These are phyloP conservation scores for Crinitomyces ghanaensis DNA, from an alignment of 805 yeast genomes.

Conservation along the genomic window DNA sequence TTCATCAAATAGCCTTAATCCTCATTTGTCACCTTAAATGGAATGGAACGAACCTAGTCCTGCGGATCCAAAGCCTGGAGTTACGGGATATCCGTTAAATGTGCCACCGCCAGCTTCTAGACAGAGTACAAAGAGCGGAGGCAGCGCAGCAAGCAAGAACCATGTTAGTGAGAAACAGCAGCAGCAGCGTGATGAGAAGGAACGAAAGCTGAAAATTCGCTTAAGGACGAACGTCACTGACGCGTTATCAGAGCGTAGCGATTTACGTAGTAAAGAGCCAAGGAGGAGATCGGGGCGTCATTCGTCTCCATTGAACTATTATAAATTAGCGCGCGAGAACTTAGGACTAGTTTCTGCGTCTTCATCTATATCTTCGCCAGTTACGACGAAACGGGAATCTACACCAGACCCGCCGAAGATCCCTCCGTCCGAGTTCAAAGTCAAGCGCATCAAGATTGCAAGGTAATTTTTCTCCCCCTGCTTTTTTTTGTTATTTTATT, in stretches of 20 bases:
- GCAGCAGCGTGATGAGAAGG: too few species aligned
- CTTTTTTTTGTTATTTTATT: background rate
- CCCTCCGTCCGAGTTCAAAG: slow-evolving; percentile 4
- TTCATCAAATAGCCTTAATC: too few species aligned
- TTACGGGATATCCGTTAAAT: too few species aligned
- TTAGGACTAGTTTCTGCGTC: slow-evolving; percentile 6
- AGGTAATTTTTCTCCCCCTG: slow-evolving; percentile 7
- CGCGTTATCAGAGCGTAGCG: slow-evolving; percentile 11
- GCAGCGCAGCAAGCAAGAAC: too few species aligned
- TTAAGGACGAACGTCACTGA: slow-evolving; percentile 17
- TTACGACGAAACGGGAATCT: background rate
- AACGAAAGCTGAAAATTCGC: slow-evolving; percentile 14
- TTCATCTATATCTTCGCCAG: background rate
- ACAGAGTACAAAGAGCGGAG: too few species aligned
- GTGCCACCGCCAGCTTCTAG: too few species aligned
- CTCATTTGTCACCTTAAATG: too few species aligned
- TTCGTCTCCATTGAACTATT: too few species aligned
- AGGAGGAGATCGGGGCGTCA: too few species aligned
- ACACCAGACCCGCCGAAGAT: slow-evolving; percentile 11
- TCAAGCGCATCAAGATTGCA: slow-evolving; percentile 9
- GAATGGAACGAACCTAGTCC: too few species aligned
- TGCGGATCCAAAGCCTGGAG: slow-evolving; percentile 1
- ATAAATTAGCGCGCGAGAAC: slow-evolving; percentile 11
- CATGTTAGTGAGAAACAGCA: too few species aligned
- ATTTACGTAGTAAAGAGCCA: slow-evolving; percentile 9